phyloP scores from a whole-genome alignment of 345 rosid species.

The Citrus sinensis region DVS_A1.0 CM039167.1:3536001-3536500 shows the following conservation, averaged over 20 bases:
- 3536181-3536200: neutral
- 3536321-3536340: too few species aligned
- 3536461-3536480: too few species aligned
- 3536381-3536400: too few species aligned
- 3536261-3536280: too few species aligned
- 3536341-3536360: too few species aligned
- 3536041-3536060: neutral
- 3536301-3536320: too few species aligned
- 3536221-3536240: too few species aligned
- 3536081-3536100: neutral
- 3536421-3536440: fast-evolving
- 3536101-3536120: neutral
- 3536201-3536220: too few species aligned
- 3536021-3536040: neutral
- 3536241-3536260: too few species aligned
- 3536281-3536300: too few species aligned
- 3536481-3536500: fast-evolving
- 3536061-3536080: neutral
- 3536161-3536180: neutral
- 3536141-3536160: neutral
- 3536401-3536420: too few species aligned
- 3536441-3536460: fast-evolving
- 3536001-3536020: neutral
- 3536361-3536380: too few species aligned
- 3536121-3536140: neutral